Base-by-base conservation (phyloP, 257 asterid species). In the Solanum paucissectum region DNA sequence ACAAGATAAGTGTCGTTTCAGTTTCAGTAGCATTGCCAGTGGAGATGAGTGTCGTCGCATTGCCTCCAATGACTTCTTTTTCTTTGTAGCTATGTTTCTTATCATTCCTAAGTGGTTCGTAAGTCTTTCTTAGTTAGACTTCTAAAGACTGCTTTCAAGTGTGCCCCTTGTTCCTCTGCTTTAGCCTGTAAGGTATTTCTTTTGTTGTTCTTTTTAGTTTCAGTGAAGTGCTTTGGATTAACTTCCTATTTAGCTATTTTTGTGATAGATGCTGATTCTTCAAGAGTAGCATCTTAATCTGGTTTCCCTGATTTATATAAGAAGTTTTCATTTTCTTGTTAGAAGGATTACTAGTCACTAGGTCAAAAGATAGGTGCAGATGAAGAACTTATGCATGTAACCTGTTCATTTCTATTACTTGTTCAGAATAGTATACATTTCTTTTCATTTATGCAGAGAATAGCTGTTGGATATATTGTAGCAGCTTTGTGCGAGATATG, bases 401-500 rank as follows among this genome's bases (percentile, higher is more conserved):
- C 21, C 44, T 46, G 44, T 49, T 44, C 66, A 16, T 82, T 18
- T 82, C 69, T 29, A 18, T 49, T 82, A 14, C 40, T 79, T 46
- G 9, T 79, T 44, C 27, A 44, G 85, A 79, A 5, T 27, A 16
- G 32, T n/a, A 38, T 66, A 85, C 21, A 23, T 38, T 84, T 66
- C 38, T 66, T 71, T 37, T 62, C 87, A 38, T 73, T 86, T 27
- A 62, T 88, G 58, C 92, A 96, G 98, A 95, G 99, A 92, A 96
- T 96, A 91, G 96, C 99, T 87, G 86, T 95, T 87, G 97, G 98
- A 92, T 94, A 94, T 90, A 83, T 91, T 86, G 93, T 90, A 71
- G 98, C 97, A 2, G 97, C 98, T 83, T 84, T 96, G 92, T 95
- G 96, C 86, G 98, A 95, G 92, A 91, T 96, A 90, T 94, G 99